phyloP scores from a whole-genome alignment of 139 green algal genomes.

The Picochlorum sp. region DNA sequence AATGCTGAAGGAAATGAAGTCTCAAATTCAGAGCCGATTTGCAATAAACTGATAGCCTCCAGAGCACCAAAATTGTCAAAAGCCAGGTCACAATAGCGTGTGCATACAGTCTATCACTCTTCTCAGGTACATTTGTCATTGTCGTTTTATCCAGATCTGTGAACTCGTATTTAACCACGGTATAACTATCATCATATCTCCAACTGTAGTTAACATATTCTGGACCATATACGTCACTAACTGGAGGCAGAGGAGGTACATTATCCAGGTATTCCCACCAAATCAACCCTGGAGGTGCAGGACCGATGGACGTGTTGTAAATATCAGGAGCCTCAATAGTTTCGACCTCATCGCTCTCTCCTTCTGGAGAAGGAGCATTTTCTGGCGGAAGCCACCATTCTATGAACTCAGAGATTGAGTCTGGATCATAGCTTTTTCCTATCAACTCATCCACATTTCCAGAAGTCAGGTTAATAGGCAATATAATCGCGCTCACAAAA shows the following conservation, averaged over 20 bases:
- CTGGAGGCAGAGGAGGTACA: slow-evolving; percentile 3
- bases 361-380: neutral
- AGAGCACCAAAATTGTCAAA: neutral
- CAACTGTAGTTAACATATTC: neutral
- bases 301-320: slow-evolving; percentile 14
- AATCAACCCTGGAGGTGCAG: slow-evolving; percentile 24
- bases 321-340: slow-evolving; percentile 13
- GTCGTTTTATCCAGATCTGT: slow-evolving; percentile 5
- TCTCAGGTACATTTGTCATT: neutral
- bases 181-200: slow-evolving; percentile 1
- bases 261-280: slow-evolving; percentile 28
- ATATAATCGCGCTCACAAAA: neutral
- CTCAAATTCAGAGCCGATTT: neutral
- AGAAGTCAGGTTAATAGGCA: neutral
- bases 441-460: neutral
- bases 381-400: neutral
- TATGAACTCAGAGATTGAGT: neutral
- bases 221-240: neutral
- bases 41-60: neutral
- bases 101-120: neutral
- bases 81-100: neutral
- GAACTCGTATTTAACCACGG: neutral
- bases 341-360: neutral
- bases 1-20: neutral
- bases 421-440: neutral